phyloP scores from a whole-genome alignment of 306 rosid species.

The Rosa rugosa region DNA sequence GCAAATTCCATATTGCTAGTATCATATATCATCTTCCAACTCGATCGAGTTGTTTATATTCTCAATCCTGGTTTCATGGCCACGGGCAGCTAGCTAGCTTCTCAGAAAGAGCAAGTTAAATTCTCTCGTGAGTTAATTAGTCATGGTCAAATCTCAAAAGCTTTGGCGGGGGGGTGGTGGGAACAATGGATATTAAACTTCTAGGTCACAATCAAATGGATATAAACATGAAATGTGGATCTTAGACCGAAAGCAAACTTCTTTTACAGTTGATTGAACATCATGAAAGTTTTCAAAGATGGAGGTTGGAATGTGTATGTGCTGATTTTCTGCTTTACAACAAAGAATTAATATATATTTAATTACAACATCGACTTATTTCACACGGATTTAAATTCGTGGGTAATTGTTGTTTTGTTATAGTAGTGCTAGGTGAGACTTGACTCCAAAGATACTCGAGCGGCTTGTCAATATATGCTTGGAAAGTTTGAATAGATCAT shows the following conservation, averaged over 20 bases:
- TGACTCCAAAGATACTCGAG: too few relatives aligned
- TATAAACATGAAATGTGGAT: too few relatives aligned
- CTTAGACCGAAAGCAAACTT: neutral
- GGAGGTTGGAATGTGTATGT: too few relatives aligned
- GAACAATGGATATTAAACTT: neutral
- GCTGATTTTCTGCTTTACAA: neutral
- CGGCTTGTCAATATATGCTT: too few relatives aligned
- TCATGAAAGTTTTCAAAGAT: neutral
- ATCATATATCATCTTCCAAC: neutral
- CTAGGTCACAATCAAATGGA: neutral
- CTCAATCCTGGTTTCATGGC: conserved; percentile 3
- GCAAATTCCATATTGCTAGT: neutral
- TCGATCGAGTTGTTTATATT: neutral
- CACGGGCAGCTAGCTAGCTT: conserved; percentile 6
- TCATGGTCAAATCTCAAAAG: neutral
- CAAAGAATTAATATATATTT: too few relatives aligned
- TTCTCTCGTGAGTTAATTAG: neutral
- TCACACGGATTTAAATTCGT: neutral
- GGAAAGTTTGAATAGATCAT: too few relatives aligned
- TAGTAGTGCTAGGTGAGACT: too few relatives aligned
- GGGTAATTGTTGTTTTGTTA: neutral
- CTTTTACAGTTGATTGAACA: neutral
- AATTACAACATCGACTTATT: too few relatives aligned
- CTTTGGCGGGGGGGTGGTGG: neutral
- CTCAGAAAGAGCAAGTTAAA: neutral